Conservation (phyloP, 2,329 filamentous ascomycete genomes). For the Xylariaceae sp. region DNA sequence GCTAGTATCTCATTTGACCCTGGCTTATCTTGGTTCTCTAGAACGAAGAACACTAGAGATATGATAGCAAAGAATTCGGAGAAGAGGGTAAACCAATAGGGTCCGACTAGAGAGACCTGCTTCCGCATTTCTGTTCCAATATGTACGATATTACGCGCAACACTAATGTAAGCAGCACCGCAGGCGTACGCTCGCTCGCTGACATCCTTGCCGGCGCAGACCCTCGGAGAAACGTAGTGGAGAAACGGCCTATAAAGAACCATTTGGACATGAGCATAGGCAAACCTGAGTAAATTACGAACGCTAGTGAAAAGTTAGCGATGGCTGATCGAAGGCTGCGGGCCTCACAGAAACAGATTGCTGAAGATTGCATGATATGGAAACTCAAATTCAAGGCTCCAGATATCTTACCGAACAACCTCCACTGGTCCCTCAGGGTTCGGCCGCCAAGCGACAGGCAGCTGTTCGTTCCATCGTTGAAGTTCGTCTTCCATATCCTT, state of each 20-base stretch:
- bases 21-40: constrained; percentile 78
- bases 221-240: constrained; percentile 76
- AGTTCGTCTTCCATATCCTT: constrained; percentile 69
- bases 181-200: constrained; percentile 82
- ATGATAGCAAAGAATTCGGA: constrained; percentile 83
- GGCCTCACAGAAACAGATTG: background rate
- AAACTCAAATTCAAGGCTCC: background rate
- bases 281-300: constrained; percentile 78
- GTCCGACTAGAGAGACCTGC: constrained; percentile 75
- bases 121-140: constrained; percentile 80
- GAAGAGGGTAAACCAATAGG: constrained; percentile 87
- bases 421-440: constrained; percentile 77
- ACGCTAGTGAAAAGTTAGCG: constrained; percentile 48
- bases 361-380: background rate
- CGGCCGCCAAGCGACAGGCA: constrained; percentile 80
- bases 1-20: constrained; percentile 80
- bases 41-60: constrained; percentile 78
- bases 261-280: constrained; percentile 84
- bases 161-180: constrained; percentile 64
- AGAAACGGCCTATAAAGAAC: constrained; percentile 83
- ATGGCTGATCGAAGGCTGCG: background rate
- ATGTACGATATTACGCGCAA: constrained; percentile 77
- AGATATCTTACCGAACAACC: constrained; percentile 70
- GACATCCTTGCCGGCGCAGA: constrained; percentile 61
- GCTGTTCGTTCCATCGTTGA: constrained; percentile 65